These are phyloP conservation scores for Allium sativum DNA, from an alignment of 106 monocot species.

Conservation along the genomic window DNA sequence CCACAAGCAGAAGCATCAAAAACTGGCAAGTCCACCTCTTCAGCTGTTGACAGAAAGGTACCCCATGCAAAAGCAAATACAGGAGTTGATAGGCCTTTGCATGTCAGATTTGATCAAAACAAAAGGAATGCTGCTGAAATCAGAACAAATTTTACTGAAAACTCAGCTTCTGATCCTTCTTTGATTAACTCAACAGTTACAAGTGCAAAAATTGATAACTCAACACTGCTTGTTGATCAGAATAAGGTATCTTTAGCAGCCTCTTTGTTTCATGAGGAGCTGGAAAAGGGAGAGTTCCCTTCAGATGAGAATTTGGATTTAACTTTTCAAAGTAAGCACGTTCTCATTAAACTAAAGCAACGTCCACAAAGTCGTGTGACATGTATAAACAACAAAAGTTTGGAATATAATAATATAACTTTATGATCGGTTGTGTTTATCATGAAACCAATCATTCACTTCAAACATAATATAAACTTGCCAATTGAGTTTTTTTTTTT, in stretches of 20 bases:
- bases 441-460: no score
- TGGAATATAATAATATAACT: no score
- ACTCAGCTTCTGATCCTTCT: conserved; percentile 24
- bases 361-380: no score
- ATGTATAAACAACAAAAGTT: no score
- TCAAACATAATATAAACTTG: no score
- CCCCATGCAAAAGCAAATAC: conserved; percentile 5
- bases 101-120: conserved; percentile 1
- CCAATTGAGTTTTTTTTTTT: no score
- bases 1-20: conserved; percentile 17
- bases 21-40: background rate
- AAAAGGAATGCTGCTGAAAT: conserved; percentile 10
- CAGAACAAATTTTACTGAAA: conserved; percentile 13
- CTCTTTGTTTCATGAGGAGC: conserved; percentile 13
- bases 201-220: no score
- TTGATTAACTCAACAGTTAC: no score
- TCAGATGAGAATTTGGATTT: conserved; percentile 4
- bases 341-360: background rate
- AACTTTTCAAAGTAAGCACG: conserved; percentile 32
- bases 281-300: conserved; percentile 19
- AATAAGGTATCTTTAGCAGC: conserved; percentile 7
- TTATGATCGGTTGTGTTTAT: no score
- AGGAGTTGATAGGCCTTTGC: conserved; percentile 10
- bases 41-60: conserved; percentile 5
- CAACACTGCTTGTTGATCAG: background rate